Base-by-base conservation (phyloP, 169 alveolate species). In the Plasmodium ovale region DNA sequence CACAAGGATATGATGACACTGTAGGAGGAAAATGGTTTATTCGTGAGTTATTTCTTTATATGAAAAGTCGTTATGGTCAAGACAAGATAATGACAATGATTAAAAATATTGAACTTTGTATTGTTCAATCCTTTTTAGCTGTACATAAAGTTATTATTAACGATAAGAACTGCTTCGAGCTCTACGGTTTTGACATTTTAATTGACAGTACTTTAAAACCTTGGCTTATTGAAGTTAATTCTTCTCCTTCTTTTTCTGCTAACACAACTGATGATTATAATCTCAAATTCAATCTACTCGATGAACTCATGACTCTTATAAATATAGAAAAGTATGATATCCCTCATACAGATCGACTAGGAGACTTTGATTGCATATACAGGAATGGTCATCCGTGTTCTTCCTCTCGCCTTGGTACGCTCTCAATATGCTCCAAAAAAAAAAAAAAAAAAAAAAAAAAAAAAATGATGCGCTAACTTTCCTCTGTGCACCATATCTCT, bases 151-250 rank as follows among this genome's bases (percentile, higher is more conserved):
- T 84, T 12, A 96, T 96, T 29, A 93, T 96, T 12, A 93, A 94
- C 58, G 97, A 96, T 72, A 96, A 94, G 67, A 97, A 95, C 72
- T 95, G 98, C 73, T 96, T 94, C 72, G 98, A 97, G 82, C 82
- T 96, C 27, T 97, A 96, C 92, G 99, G 99, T n/a, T 97, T 96
- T 92, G 99, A 98, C 92, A 93, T 97, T 23, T 92, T 98, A 37
- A 92, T 98, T 31, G 99, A 98, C 87, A 94, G 91, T 19, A 94
- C 95, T 54, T 89, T 96, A 56, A 96, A 95, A 49, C 99, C 99
- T 3, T 98, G 99, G 99, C 92, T 98, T 54, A 87, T 98, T 71
- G 99, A 98, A 89, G 97, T 98, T 3, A 98, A 97, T 93, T 96
- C 98, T 29, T 94, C 98, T 71, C 99, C 99, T 19, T 95, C 98